Base-by-base conservation (phyloP, 768 basidiomycete species). In the Collybiopsis luxurians region DNA sequence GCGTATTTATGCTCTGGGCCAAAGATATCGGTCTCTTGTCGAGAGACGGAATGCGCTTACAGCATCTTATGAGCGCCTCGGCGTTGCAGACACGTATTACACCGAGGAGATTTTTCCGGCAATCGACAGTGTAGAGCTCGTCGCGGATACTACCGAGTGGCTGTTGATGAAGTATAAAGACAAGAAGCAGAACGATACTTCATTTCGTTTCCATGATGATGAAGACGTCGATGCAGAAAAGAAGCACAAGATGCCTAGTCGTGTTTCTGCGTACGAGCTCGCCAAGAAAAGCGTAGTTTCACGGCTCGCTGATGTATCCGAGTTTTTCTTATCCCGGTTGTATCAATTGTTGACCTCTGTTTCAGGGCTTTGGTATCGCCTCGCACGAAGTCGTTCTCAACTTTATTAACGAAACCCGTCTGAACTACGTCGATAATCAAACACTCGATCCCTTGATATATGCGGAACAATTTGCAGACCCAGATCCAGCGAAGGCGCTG, bases 141-240 rank as follows among this genome's bases (percentile, higher is more conserved):
- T 95, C 21, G 86, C 90, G 2, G 97, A 99, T 64, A 84, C 90
- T 10, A 88, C 89, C 0, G 95, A 95, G 66, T 99, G 94, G 94
- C 69, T 99, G 47, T 74, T 81, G 23, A 82, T 93, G 80, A 90
- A 89, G 69, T 91, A 92, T 73, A 88, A 90, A 64, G 81, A 85
- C 59, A 81, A 81, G 68, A 86, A 89, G 67, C 79, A 84, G 63
- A 81, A 81, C 55, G 76, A 79, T 11, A 68, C 75, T 42, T 84
- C 86, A 38, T 77, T 91, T 56, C 83, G 78, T 31, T 89, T 87
- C 65, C 85, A 88, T 58, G 89, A 90, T 58, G 86, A 88, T 55
- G 79, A 79, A n/a, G 86, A 75, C 15, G 70, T 65, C 17, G 74
- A 76, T 44, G 72, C 75, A 13, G 66, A 66, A 21, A 83, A 81